These are phyloP conservation scores for Phytophthora idaei DNA, from an alignment of 352 stramenopile species.

Conservation along the genomic window DNA sequence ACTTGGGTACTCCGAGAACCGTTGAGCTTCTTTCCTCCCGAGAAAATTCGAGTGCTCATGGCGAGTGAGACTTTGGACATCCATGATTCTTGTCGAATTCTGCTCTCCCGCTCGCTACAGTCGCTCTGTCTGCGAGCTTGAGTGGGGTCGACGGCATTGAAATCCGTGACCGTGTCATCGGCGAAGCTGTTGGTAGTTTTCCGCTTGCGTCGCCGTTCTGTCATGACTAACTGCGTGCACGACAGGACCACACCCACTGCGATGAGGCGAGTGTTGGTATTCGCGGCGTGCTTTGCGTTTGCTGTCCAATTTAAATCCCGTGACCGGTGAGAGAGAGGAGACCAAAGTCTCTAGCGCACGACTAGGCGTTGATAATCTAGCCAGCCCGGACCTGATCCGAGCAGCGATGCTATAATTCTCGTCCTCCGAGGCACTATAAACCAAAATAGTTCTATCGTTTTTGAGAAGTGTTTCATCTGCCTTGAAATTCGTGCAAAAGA, in stretches of 20 bases:
- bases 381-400: too few relatives aligned
- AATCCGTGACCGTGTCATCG: constrained; percentile 39
- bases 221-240: constrained; percentile 29
- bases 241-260: constrained; percentile 10
- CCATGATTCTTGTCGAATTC: constrained; percentile 56
- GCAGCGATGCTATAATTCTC: neutral
- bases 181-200: constrained; percentile 32
- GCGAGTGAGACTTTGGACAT: constrained; percentile 67
- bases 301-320: constrained; percentile 18
- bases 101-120: constrained; percentile 18
- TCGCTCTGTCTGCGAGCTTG: constrained; percentile 34
- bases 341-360: neutral
- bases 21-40: constrained; percentile 47
- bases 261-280: constrained; percentile 1
- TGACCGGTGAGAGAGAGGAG: constrained; percentile 9
- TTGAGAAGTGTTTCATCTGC: too few relatives aligned
- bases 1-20: constrained; percentile 65
- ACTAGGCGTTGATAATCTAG: too few relatives aligned
- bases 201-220: constrained; percentile 47
- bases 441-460: constrained; percentile 14
- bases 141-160: constrained; percentile 35
- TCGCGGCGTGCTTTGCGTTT: constrained; percentile 2
- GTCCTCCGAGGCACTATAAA: constrained; percentile 9
- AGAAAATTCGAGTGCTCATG: constrained; percentile 73
- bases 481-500: neutral